phyloP scores from a whole-genome alignment of 768 basidiomycete genomes.

The Boletus huronensis region DNA sequence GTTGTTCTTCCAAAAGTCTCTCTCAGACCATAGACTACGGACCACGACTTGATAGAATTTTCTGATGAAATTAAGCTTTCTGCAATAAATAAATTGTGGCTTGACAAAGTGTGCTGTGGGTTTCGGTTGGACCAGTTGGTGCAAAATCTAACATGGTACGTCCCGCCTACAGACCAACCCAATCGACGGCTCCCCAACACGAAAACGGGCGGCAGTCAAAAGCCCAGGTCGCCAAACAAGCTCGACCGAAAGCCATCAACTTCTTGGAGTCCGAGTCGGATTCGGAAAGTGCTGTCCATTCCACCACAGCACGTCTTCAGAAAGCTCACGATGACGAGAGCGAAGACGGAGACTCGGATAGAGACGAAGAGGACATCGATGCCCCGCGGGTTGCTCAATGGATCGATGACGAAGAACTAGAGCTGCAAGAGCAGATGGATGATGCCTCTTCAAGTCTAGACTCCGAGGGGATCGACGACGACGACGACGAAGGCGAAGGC shows the following conservation, averaged over 20 bases:
- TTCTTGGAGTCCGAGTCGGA: conserved; percentile 14
- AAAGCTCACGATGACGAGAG: conserved; percentile 23
- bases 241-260: conserved; percentile 17
- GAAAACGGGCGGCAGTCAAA: conserved; percentile 1
- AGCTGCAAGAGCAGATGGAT: conserved; percentile 14
- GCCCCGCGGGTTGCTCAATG: conserved; percentile 60
- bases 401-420: conserved; percentile 48
- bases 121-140: not conserved
- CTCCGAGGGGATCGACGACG: conserved; percentile 11
- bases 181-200: not conserved
- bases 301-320: not conserved
- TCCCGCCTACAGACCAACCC: not conserved
- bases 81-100: not conserved
- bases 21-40: not conserved
- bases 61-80: not conserved
- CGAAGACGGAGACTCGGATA: conserved; percentile 14
- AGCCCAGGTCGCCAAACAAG: not conserved
- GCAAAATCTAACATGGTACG: conserved; percentile 5
- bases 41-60: not conserved
- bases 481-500: not conserved
- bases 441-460: conserved; percentile 3
- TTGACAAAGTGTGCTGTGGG: not conserved
- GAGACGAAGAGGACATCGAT: conserved; percentile 30
- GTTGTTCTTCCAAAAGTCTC: no score
- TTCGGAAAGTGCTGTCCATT: conserved; percentile 1